These are phyloP conservation scores for Obba rivulosa DNA, from an alignment of 768 basidiomycete species.

Conservation along the genomic window DNA sequence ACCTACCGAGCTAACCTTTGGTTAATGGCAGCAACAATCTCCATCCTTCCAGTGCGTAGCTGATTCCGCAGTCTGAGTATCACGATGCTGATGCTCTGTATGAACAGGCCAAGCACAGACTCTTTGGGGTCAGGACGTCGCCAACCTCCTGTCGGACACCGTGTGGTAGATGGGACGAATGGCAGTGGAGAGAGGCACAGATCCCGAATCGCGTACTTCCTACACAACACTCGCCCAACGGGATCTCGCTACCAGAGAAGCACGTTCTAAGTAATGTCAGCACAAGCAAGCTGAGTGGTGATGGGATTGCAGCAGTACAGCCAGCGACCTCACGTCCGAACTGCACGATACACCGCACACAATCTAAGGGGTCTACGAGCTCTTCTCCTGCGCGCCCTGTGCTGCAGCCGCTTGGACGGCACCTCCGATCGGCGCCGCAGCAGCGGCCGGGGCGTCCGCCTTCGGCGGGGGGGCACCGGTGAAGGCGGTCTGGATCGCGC, in stretches of 20 bases:
- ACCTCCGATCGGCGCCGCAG: neutral
- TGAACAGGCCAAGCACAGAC: conserved; percentile 18
- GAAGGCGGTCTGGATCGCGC: conserved; percentile 16
- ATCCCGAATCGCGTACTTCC: too few species aligned
- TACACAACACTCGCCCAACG: too few species aligned
- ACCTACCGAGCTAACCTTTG: neutral
- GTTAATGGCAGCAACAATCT: conserved; percentile 39
- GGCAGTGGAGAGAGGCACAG: too few species aligned
- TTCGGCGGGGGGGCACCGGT: conserved; percentile 9
- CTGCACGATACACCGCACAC: too few species aligned
- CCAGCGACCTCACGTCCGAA: too few species aligned
- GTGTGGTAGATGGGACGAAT: conserved; percentile 11
- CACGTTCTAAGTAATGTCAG: too few species aligned
- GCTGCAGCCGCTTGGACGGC: neutral
- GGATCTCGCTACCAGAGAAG: too few species aligned
- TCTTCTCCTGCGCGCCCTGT: neutral
- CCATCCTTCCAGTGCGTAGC: conserved; percentile 42
- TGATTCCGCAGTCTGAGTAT: neutral
- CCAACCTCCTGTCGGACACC: conserved; percentile 14
- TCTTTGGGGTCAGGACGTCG: conserved; percentile 20
- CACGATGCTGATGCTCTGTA: neutral
- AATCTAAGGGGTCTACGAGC: too few species aligned
- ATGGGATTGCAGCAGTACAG: too few species aligned
- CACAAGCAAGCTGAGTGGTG: too few species aligned
- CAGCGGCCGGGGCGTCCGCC: neutral